A percentile compares a stretch with the other conserved stretches of the same genome.
These are phyloP conservation scores for Teratosphaeria epicoccoides DNA, from an alignment of 2,329 filamentous ascomycete species.

Conservation along the genomic window DNA sequence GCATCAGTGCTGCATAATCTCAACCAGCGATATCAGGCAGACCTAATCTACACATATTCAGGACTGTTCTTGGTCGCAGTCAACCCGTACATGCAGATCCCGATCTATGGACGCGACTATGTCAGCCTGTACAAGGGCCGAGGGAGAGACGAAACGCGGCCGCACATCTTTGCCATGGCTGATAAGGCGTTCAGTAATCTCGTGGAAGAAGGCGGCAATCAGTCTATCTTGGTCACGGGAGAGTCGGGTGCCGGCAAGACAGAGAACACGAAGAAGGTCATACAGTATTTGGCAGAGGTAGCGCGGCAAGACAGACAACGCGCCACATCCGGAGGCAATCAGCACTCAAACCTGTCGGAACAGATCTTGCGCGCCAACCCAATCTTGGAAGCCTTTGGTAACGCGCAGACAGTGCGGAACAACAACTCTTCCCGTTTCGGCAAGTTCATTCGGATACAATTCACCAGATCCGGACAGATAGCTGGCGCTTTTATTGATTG, in stretches of 20 bases:
- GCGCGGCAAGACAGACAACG: constrained; percentile 68
- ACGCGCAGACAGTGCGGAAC: constrained; percentile 93
- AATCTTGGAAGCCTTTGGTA: constrained; percentile 94
- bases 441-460: constrained; percentile 97
- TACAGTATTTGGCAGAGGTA: constrained; percentile 93
- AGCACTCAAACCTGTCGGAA: constrained; percentile 80
- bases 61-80: constrained; percentile 93
- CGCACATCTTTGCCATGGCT: constrained; percentile 95
- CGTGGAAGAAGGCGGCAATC: constrained; percentile 88
- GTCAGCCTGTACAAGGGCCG: constrained; percentile 96
- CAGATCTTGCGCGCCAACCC: constrained; percentile 95
- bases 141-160: constrained; percentile 84
- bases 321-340: constrained; percentile 48
- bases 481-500: constrained; percentile 95
- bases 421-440: constrained; percentile 98
- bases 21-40: constrained; percentile 85
- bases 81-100: constrained; percentile 88
- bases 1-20: constrained; percentile 96
- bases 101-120: constrained; percentile 94
- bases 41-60: constrained; percentile 95
- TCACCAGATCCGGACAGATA: constrained; percentile 77
- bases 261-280: constrained; percentile 98
- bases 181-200: constrained; percentile 93
- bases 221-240: constrained; percentile 94
- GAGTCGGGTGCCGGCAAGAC: constrained; percentile 98